Conservation (phyloP, 345 rosid genomes). For the Lumnitzera littorea region DNA sequence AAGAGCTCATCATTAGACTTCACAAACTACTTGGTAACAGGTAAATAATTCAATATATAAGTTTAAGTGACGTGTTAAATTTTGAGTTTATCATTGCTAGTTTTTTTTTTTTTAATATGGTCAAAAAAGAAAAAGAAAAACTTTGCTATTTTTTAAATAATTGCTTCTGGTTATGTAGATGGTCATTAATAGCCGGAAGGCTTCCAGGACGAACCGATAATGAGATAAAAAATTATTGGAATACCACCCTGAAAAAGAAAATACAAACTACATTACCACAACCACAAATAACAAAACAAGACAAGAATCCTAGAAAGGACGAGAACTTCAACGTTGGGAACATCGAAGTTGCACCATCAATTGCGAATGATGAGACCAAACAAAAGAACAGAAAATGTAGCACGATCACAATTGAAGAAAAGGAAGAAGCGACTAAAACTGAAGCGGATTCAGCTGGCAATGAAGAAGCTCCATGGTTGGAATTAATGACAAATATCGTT, state of each 20-base stretch:
- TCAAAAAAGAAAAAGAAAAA: too few species aligned
- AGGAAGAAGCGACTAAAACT: not conserved
- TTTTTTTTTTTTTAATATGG: too few species aligned
- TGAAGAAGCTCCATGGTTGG: too few species aligned
- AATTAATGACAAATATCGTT: too few species aligned
- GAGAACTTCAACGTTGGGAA: not conserved
- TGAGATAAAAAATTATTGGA: slow-evolving; percentile 20
- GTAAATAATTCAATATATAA: not conserved
- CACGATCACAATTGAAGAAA: not conserved
- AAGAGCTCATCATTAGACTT: slow-evolving; percentile 19
- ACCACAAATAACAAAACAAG: not conserved
- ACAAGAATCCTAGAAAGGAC: not conserved
- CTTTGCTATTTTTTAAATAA: too few species aligned
- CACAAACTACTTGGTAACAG: slow-evolving; percentile 17
- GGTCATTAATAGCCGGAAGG: slow-evolving; percentile 15
- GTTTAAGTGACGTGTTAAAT: too few species aligned
- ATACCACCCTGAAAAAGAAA: slow-evolving; percentile 7
- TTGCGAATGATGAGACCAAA: too few species aligned
- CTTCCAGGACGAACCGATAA: slow-evolving; percentile 15
- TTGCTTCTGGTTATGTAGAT: not conserved
- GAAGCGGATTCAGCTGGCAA: not conserved
- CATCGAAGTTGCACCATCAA: not conserved
- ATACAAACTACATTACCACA: not conserved
- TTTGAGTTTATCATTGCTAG: too few species aligned
- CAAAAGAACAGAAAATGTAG: too few species aligned